Base-by-base conservation (phyloP, 2,329 filamentous ascomycete genomes). In the Epichloe coenophiala region DNA sequence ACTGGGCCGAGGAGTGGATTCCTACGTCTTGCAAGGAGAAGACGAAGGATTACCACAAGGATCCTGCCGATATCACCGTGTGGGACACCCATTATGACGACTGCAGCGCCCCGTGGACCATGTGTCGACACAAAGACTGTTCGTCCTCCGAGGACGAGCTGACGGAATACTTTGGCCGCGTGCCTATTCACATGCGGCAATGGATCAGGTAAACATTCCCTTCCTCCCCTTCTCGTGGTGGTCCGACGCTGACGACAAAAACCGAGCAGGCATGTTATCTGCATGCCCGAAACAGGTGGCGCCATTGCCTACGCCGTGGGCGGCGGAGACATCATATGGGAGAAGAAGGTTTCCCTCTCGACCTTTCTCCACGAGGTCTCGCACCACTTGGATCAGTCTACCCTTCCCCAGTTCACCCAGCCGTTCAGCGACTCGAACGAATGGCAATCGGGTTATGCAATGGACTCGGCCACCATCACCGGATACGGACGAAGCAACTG, bases 111-210 rank as follows among this genome's bases (percentile, higher is more conserved):
- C 50, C 56, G 23, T 66, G 63, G 63, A 56, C 60, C 47, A 59
- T 66, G 42, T 66, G 63, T 49, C 56, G 63, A 1, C 61, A 64
- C 52, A 59, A 56, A 42, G 51, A 59, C 35, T 53, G 60, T 9
- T 49, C 52, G 1, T 51, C 58, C n/a, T 55, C 48, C 52, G 45
- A 60, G 48, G 42, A 45, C 3, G 54, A 57, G 23, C 61, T 65
- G 56, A 54, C 59, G 12, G 56, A 59, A 40, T 49, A 60, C 27
- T 63, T 64, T 36, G 62, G 61, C 11, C 58, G 60, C 27, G 33
- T 64, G 12, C 63, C 63, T 11, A 50, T 64, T 12, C 57, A 56
- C 45, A 63, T 61, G 54, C 57, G 63, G 7, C 51, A 57, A 35
- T 60, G 56, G 41, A 52, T 64, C 19, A 54, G 57, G 40, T 42